These are phyloP conservation scores for Erysiphe pulchra DNA, from an alignment of 2,329 filamentous ascomycete species.

Conservation along the genomic window DNA sequence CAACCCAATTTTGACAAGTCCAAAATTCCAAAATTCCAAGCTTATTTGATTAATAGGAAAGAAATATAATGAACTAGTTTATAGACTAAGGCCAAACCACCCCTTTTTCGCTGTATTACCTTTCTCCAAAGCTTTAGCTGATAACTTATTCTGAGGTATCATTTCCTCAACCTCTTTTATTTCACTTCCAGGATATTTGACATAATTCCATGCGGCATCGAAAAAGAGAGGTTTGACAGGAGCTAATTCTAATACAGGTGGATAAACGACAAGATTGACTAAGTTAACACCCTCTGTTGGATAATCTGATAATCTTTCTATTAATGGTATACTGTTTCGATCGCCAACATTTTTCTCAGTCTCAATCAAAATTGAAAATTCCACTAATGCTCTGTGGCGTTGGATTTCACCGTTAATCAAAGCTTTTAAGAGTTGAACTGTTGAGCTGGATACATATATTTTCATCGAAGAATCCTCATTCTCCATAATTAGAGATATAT, in stretches of 20 bases:
- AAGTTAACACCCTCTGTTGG: slow-evolving; percentile 44
- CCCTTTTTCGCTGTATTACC: slow-evolving; percentile 33
- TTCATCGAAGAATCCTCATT: slow-evolving; percentile 28
- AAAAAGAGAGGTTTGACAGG: slow-evolving; percentile 91
- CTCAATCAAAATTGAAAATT: slow-evolving; percentile 38
- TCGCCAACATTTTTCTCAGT: slow-evolving; percentile 10
- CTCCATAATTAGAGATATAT: slow-evolving; percentile 17
- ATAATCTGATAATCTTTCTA: slow-evolving; percentile 54
- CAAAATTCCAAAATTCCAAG: too few species aligned
- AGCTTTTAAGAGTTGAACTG: slow-evolving; percentile 30
- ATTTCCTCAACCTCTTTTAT: slow-evolving; percentile 12
- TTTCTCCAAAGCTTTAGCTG: slow-evolving; percentile 13
- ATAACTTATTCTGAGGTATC: slow-evolving; percentile 3
- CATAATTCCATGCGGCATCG: slow-evolving; percentile 94
- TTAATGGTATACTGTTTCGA: slow-evolving; percentile 27
- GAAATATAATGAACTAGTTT: neutral
- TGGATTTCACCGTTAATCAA: slow-evolving; percentile 48
- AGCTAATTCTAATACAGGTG: slow-evolving; percentile 56
- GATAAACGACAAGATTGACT: slow-evolving; percentile 61
- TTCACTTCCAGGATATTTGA: slow-evolving; percentile 54
- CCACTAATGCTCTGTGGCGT: slow-evolving; percentile 63
- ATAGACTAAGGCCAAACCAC: slow-evolving; percentile 44
- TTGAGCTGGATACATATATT: slow-evolving; percentile 35
- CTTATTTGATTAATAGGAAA: too few species aligned
- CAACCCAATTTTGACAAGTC: too few species aligned